phyloP scores from a whole-genome alignment of 1,284 basidiomycete species.

The Phenoliferia sp. region DNA sequence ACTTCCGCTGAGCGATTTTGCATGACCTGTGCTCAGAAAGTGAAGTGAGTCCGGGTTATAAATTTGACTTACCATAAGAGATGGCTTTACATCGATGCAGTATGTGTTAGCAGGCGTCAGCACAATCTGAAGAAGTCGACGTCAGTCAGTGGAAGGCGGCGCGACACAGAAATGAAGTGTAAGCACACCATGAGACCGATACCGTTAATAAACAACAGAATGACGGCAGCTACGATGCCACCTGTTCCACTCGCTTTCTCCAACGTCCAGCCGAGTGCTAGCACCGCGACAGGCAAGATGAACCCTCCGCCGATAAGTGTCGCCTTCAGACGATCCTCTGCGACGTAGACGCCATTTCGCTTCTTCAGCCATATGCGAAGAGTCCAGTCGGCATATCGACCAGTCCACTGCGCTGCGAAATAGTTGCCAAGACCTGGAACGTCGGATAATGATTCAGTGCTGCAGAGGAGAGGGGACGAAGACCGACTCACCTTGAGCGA shows the following conservation, averaged over 20 bases:
- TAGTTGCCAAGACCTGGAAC: slow-evolving; percentile 56
- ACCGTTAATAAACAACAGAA: slow-evolving; percentile 38
- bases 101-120: slow-evolving; percentile 52
- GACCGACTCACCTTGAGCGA: slow-evolving; percentile 44
- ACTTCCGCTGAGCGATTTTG: slow-evolving; percentile 54
- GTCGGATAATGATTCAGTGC: neutral
- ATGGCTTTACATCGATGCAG: slow-evolving; percentile 47
- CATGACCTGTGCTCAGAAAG: slow-evolving; percentile 37
- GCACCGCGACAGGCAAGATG: slow-evolving; percentile 48
- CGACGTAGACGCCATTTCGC: slow-evolving; percentile 48
- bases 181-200: slow-evolving; percentile 47
- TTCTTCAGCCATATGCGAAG: slow-evolving; percentile 50
- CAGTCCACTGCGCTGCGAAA: slow-evolving; percentile 53
- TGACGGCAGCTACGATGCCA: slow-evolving; percentile 39
- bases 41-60: neutral
- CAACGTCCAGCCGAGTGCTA: slow-evolving; percentile 34
- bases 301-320: slow-evolving; percentile 49
- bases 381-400: slow-evolving; percentile 51
- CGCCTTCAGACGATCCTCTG: slow-evolving; percentile 59
- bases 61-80: neutral
- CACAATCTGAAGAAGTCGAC: neutral
- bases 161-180: neutral
- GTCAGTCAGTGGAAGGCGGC: neutral
- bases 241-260: slow-evolving; percentile 34
- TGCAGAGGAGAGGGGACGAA: neutral